phyloP scores from a whole-genome alignment of 83 land plant species.

The Isoetes engelmannii region DNA sequence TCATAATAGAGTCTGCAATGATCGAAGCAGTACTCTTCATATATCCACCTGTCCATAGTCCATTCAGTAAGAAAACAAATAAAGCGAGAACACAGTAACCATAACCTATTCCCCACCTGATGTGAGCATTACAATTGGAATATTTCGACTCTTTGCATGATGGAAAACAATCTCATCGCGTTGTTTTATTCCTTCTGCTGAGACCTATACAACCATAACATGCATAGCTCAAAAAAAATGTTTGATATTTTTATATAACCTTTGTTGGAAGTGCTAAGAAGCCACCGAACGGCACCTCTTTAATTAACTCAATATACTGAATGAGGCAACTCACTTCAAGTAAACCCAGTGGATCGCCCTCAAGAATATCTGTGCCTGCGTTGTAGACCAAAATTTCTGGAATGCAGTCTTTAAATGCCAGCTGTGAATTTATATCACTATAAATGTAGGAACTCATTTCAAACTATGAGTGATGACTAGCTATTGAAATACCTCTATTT shows the following conservation, averaged over 20 bases:
- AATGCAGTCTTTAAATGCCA: slow-evolving; percentile 44
- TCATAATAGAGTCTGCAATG: slow-evolving; percentile 35
- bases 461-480: not conserved
- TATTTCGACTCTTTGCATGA: slow-evolving; percentile 22
- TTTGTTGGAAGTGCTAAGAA: no score
- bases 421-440: slow-evolving; percentile 31
- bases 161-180: slow-evolving; percentile 37
- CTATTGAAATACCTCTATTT: slow-evolving; percentile 50
- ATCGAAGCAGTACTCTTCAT: slow-evolving; percentile 38
- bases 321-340: slow-evolving; percentile 46
- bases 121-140: slow-evolving; percentile 38
- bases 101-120: slow-evolving; percentile 20
- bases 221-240: no score
- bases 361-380: slow-evolving; percentile 98
- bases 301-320: no score
- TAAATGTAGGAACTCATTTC: slow-evolving; percentile 11
- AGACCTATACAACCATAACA: slow-evolving; percentile 17
- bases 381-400: slow-evolving; percentile 88
- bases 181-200: slow-evolving; percentile 34
- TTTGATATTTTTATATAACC: no score
- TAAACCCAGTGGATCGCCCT: slow-evolving; percentile 87
- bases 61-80: not conserved
- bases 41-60: slow-evolving; percentile 25
- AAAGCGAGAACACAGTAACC: slow-evolving; percentile 4
- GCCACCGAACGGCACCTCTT: no score